A percentile compares a stretch with the other conserved stretches of the same genome.
phyloP scores from a whole-genome alignment of 805 yeast species.

The Hanseniaspora singularis region DNA sequence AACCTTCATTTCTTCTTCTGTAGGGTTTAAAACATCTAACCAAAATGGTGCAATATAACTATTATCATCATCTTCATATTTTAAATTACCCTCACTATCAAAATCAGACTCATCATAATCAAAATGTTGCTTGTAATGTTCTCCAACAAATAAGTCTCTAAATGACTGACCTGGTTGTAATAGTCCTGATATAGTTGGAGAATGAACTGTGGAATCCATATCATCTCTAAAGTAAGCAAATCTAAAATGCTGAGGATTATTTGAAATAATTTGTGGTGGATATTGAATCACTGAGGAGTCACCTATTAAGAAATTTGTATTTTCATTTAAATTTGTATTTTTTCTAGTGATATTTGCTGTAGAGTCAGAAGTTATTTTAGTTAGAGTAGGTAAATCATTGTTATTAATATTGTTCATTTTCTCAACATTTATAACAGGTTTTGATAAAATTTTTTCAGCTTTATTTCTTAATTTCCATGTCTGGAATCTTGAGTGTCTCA shows the following conservation, averaged over 20 bases:
- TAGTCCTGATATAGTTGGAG: slow-evolving; percentile 77
- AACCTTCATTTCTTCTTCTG: slow-evolving; percentile 94
- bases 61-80: slow-evolving; percentile 6
- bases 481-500: slow-evolving; percentile 61
- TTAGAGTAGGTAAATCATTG: slow-evolving; percentile 20
- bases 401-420: slow-evolving; percentile 19
- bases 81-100: slow-evolving; percentile 13
- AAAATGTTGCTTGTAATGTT: slow-evolving; percentile 16
- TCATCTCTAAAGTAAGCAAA: slow-evolving; percentile 91
- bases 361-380: neutral
- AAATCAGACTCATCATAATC: slow-evolving; percentile 16
- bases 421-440: slow-evolving; percentile 14
- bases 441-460: slow-evolving; percentile 8
- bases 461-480: slow-evolving; percentile 51
- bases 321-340: slow-evolving; percentile 13
- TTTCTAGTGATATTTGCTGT: slow-evolving; percentile 1
- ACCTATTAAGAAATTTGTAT: slow-evolving; percentile 13
- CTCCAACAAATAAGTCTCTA: slow-evolving; percentile 48
- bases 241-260: slow-evolving; percentile 48
- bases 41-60: slow-evolving; percentile 62
- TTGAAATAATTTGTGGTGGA: slow-evolving; percentile 36
- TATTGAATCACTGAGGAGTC: slow-evolving; percentile 30
- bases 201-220: slow-evolving; percentile 75
- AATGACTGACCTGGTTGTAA: slow-evolving; percentile 50
- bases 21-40: slow-evolving; percentile 85